phyloP scores from a whole-genome alignment of 495 filamentous ascomycete genomes.

The Monascus purpureus region DNA sequence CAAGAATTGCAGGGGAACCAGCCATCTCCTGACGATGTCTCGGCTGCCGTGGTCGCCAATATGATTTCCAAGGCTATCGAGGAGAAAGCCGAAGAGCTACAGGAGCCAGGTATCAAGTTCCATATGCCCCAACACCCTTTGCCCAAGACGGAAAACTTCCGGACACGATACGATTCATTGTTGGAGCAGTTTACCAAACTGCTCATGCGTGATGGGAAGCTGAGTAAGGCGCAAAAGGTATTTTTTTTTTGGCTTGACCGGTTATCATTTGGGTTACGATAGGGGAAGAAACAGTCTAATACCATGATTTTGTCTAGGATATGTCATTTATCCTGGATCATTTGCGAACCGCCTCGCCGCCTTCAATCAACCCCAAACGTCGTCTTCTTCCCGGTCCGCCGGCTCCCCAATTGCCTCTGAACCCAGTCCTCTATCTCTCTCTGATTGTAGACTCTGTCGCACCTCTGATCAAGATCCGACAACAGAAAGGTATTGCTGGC shows the following conservation, averaged over 20 bases:
- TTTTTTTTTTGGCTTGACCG: conserved; percentile 5
- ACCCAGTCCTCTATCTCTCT: conserved; percentile 67
- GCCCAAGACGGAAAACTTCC: conserved; percentile 45
- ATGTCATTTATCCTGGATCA: conserved; percentile 73
- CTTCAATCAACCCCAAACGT: conserved; percentile 48
- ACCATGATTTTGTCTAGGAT: conserved; percentile 37
- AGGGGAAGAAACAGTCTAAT: neutral
- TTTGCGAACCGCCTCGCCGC: conserved; percentile 73
- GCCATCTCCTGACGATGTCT: conserved; percentile 8
- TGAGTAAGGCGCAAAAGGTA: conserved; percentile 71
- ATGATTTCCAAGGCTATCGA: conserved; percentile 25
- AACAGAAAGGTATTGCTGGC: conserved; percentile 63
- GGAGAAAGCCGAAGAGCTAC: conserved; percentile 12
- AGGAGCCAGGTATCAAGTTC: conserved; percentile 53
- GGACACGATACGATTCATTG: conserved; percentile 68
- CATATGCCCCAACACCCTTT: conserved; percentile 52
- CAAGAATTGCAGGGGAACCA: conserved; percentile 11
- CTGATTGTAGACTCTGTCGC: conserved; percentile 94
- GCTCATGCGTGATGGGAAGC: conserved; percentile 80
- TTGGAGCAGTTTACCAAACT: conserved; percentile 78
- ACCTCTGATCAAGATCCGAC: conserved; percentile 65
- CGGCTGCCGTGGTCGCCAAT: conserved; percentile 20
- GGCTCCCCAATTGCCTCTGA: conserved; percentile 55
- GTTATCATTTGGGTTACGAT: conserved; percentile 6
- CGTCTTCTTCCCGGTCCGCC: conserved; percentile 65